Conservation (phyloP, 2,329 filamentous ascomycete species). For the Penicillium sp. region DNA sequence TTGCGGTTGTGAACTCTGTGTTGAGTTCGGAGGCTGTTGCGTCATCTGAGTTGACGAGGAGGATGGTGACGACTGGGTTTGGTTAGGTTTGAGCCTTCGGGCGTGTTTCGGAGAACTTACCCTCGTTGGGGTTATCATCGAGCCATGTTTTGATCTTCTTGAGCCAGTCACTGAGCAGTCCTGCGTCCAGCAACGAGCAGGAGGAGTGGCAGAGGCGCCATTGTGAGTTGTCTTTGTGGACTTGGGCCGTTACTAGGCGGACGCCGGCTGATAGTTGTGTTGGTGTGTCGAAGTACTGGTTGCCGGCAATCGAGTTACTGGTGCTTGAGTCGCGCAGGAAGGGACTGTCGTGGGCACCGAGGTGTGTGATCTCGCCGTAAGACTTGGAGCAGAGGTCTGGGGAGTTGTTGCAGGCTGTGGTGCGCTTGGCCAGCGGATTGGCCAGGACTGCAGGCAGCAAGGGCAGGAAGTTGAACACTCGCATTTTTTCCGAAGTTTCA, state of each 20-base stretch:
- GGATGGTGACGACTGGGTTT: conserved; percentile 65
- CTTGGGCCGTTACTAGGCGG: conserved; percentile 70
- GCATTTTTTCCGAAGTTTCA: conserved; percentile 25
- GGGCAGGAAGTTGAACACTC: conserved; percentile 29
- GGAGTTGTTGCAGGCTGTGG: conserved; percentile 76
- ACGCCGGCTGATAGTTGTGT: conserved; percentile 70
- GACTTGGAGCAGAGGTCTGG: conserved; percentile 68
- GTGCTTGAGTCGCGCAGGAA: conserved; percentile 69
- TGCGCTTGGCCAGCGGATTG: conserved; percentile 30
- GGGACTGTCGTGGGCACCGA: conserved; percentile 74
- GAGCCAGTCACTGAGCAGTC: conserved; percentile 66
- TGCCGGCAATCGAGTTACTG: conserved; percentile 64
- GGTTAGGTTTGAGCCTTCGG: not conserved
- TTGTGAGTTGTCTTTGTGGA: conserved; percentile 62
- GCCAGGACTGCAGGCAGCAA: conserved; percentile 33
- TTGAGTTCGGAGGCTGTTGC: conserved; percentile 59
- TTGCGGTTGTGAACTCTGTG: conserved; percentile 57
- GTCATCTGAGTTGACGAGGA: conserved; percentile 71
- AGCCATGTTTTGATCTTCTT: conserved; percentile 67
- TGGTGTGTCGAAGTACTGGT: conserved; percentile 74
- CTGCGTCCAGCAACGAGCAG: conserved; percentile 70
- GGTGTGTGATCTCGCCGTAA: conserved; percentile 76
- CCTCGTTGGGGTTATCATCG: conserved; percentile 67
- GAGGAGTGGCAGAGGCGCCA: conserved; percentile 71
- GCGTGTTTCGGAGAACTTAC: conserved; percentile 21